Conservation (phyloP, 495 filamentous ascomycete genomes). For the Tirmania nivea region DNA sequence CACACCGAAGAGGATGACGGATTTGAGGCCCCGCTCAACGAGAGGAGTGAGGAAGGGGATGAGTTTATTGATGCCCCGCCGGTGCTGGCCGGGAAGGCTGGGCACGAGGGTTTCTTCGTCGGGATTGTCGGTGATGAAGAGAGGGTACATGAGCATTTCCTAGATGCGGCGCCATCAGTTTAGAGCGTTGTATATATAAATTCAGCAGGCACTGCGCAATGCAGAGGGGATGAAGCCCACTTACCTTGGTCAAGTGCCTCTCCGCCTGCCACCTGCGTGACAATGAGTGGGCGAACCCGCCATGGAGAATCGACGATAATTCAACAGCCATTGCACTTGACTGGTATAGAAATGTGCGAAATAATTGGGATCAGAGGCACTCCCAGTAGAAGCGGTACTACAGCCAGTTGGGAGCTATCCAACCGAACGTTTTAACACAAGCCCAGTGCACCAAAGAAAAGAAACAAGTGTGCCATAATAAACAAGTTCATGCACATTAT, state of each 20-base stretch:
- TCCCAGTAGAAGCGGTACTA: too few relatives aligned
- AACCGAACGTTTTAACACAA: too few relatives aligned
- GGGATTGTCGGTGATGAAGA: constrained; percentile 85
- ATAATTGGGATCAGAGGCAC: too few relatives aligned
- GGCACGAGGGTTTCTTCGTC: constrained; percentile 82
- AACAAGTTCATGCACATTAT: too few relatives aligned
- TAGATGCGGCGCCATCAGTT: constrained; percentile 17
- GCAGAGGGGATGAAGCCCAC: too few relatives aligned
- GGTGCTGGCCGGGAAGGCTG: constrained; percentile 70
- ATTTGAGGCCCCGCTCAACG: constrained; percentile 66
- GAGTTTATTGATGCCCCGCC: constrained; percentile 62
- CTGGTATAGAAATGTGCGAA: too few relatives aligned
- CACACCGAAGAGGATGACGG: constrained; percentile 90
- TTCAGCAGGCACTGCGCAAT: too few relatives aligned
- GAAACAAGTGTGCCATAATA: too few relatives aligned
- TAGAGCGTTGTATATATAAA: too few relatives aligned
- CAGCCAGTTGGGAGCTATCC: too few relatives aligned
- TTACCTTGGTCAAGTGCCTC: constrained; percentile 84
- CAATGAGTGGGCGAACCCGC: constrained; percentile 82
- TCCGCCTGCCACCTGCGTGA: constrained; percentile 88
- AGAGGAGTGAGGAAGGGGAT: constrained; percentile 68
- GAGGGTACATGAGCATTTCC: constrained; percentile 95
- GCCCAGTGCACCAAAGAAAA: too few relatives aligned
- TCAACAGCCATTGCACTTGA: constrained; percentile 22
- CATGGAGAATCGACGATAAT: constrained; percentile 84